Base-by-base conservation (phyloP, 1,284 basidiomycete genomes). In the Cystobasidium slooffiae region DNA sequence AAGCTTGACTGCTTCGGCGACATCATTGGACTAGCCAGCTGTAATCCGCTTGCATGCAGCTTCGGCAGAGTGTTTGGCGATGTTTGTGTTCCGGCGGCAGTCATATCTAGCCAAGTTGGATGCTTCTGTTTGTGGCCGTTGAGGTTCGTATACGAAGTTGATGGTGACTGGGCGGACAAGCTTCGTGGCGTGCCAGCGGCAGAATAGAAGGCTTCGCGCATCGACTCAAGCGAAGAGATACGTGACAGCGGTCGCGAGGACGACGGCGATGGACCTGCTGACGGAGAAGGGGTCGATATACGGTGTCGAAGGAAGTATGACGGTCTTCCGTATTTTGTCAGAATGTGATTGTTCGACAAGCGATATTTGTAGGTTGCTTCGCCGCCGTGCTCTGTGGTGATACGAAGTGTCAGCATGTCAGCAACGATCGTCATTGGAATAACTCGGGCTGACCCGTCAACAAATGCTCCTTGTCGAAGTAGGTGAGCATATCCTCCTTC, bases 401-500 rank as follows among this genome's bases (percentile, higher is more conserved):
- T 41, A 44, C 18, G n/a, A 20, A 8, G 6, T 37, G 12, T 16
- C 18, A 31, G 16, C n/a, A 37, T 18, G 1, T 68, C 58, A 70
- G 53, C 53, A 41, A 22, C 18, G 20, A 18, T 14, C 10, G 0
- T 10, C 24, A 1, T 22, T 20, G 31, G 22, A 24, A 31, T 47
- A 1, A 73, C 47, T 68, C 59, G 56, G 78, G 6, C 82, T 77
- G 77, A 90, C 90, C 88, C 84, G 85, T 81, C 56, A 89, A 89
- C 72, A 92, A 81, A 64, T 83, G 83, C 47, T 83, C 81, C 9
- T 85, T 81, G 20, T 87, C 83, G 76, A 92, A 88, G 80, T 87
- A 88, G 55, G 86, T 82, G 55, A 86, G 76, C 58, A 93, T 84
- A 77, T 91, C 88, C 9, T 85, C 80, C 69, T 83, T 83, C 49